phyloP scores from a whole-genome alignment of 495 filamentous ascomycete genomes.

The Thermothielavioides terrestris region DNA sequence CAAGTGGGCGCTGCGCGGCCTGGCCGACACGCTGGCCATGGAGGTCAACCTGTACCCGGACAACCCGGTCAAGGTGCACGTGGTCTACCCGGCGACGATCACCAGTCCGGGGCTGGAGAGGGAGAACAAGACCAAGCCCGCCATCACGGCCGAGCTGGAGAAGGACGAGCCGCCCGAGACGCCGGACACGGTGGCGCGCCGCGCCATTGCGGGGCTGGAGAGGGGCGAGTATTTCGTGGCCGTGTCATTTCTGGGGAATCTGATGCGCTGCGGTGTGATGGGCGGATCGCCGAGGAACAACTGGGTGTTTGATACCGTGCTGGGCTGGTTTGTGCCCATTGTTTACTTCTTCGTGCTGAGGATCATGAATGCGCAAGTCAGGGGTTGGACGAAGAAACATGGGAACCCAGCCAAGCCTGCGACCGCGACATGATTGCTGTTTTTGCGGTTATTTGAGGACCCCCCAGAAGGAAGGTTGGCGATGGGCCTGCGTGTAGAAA shows the following conservation, averaged over 20 bases:
- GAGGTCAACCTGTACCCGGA: constrained; percentile 75
- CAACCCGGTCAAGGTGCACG: constrained; percentile 63
- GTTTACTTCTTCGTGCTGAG: constrained; percentile 53
- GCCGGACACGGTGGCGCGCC: constrained; percentile 63
- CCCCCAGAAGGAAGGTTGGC: too few relatives aligned
- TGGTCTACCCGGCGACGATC: constrained; percentile 81
- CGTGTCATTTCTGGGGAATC: constrained; percentile 55
- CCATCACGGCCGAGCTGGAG: constrained; percentile 72
- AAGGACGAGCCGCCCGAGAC: constrained; percentile 70
- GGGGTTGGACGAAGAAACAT: constrained; percentile 49
- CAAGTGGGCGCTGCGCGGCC: constrained; percentile 75
- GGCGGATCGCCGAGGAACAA: constrained; percentile 52
- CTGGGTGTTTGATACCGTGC: constrained; percentile 52
- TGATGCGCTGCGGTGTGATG: constrained; percentile 55
- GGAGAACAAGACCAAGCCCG: constrained; percentile 76
- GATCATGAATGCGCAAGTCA: constrained; percentile 52
- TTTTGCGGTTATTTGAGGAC: too few relatives aligned
- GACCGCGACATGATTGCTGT: constrained; percentile 17
- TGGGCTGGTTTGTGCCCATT: constrained; percentile 46
- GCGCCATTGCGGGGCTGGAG: constrained; percentile 67
- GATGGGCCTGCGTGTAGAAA: too few relatives aligned
- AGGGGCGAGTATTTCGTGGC: constrained; percentile 69
- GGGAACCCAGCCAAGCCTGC: constrained; percentile 41
- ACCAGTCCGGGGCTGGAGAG: constrained; percentile 61
- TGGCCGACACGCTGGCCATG: constrained; percentile 74